Conservation (phyloP, 1,284 basidiomycete species). For the Rhodofomes roseus region DNA sequence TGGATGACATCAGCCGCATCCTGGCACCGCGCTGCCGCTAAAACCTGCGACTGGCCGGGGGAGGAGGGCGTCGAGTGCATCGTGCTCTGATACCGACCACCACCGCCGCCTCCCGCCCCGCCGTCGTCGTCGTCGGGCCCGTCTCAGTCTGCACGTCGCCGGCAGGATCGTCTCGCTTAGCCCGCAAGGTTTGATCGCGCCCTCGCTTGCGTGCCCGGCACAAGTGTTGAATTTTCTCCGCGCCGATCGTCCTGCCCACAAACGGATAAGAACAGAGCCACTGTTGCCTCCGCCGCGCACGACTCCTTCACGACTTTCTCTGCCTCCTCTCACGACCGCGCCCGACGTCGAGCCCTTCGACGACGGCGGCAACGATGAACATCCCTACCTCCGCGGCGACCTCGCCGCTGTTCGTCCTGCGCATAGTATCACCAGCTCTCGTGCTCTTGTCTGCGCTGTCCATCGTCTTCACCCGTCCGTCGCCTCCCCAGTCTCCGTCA, state of each 20-base stretch:
- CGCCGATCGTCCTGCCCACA: slow-evolving; percentile 1
- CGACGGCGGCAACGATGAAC: slow-evolving; percentile 25
- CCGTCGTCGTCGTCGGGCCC: background rate
- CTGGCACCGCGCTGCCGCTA: background rate
- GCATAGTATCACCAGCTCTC: slow-evolving; percentile 60
- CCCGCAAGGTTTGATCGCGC: background rate
- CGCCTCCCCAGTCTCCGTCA: slow-evolving; percentile 47
- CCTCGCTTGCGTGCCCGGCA: slow-evolving; percentile 1
- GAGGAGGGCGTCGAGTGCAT: background rate
- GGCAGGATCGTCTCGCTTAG: background rate
- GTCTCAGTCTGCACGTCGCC: background rate
- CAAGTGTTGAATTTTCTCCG: background rate
- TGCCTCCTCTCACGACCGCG: slow-evolving; percentile 25
- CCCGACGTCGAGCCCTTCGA: slow-evolving; percentile 27
- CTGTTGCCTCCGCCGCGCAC: slow-evolving; percentile 19
- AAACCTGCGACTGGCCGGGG: background rate
- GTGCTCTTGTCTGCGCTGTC: slow-evolving; percentile 59
- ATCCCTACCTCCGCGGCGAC: slow-evolving; percentile 13
- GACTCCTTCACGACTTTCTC: slow-evolving; percentile 15
- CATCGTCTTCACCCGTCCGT: slow-evolving; percentile 47
- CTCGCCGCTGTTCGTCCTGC: slow-evolving; percentile 47
- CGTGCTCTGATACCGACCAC: background rate
- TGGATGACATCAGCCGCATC: background rate
- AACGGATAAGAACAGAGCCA: slow-evolving; percentile 20
- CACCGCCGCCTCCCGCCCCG: background rate